Conservation (phyloP, 2,329 filamentous ascomycete genomes). For the Escovopsis sp. region DNA sequence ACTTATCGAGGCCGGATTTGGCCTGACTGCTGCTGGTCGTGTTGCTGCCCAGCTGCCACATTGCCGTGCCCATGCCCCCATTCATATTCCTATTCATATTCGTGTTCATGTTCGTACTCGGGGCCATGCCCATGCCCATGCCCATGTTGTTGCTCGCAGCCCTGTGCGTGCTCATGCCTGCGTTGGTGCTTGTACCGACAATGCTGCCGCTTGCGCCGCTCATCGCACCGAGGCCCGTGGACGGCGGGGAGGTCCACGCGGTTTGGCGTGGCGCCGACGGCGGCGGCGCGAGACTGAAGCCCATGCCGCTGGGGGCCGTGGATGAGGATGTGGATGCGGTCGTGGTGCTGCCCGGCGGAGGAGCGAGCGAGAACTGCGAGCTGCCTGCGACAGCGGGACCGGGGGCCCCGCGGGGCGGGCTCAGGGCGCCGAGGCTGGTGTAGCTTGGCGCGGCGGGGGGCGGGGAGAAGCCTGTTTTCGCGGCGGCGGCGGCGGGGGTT, state of each 20-base stretch:
- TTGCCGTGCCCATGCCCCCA: not conserved
- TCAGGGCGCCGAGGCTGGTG: slow-evolving; percentile 15
- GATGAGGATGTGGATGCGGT: not conserved
- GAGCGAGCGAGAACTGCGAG: slow-evolving; percentile 37
- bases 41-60: slow-evolving; percentile 9
- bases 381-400: slow-evolving; percentile 23
- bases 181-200: not conserved
- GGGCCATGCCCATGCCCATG: not conserved
- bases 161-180: not conserved
- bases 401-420: slow-evolving; percentile 14
- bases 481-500: slow-evolving; percentile 16
- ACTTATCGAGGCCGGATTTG: slow-evolving; percentile 49
- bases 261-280: slow-evolving; percentile 17
- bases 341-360: slow-evolving; percentile 28
- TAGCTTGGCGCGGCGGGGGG: slow-evolving; percentile 18
- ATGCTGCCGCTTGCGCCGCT: slow-evolving; percentile 5
- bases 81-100: slow-evolving; percentile 5
- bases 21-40: slow-evolving; percentile 15
- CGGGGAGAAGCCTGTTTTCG: slow-evolving; percentile 5
- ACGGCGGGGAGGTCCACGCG: slow-evolving; percentile 8
- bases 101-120: not conserved
- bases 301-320: slow-evolving; percentile 15
- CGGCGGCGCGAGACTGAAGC: slow-evolving; percentile 35
- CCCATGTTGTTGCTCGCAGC: not conserved
- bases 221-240: slow-evolving; percentile 8